Base-by-base conservation (phyloP, 139 green algal genomes). In the Asterochloris erici region DNA sequence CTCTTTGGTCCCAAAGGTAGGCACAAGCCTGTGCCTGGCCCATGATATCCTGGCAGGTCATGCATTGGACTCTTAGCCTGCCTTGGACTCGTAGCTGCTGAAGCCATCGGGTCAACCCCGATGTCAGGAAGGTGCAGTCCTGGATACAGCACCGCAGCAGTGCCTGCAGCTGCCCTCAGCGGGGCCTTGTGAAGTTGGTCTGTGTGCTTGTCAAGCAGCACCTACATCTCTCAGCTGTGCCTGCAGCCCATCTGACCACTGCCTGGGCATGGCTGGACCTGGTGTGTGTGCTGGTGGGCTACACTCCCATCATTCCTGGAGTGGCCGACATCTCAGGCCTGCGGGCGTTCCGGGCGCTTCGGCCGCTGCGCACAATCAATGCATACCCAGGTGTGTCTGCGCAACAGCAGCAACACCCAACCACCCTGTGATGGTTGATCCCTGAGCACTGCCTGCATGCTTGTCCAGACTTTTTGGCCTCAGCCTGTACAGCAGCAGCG, bases 261-360 rank as follows among this genome's bases (percentile, higher is more conserved):
- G 63, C 69, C 38, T 91, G 88, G 88, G 86, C 82, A 74, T 86
- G 84, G 1, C 54, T 95, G n/a, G 92, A 95, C 82, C 93, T 94
- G 74, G 27, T 86, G 12, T 76, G 78, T 12, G 88, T 93, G 12
- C 29, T 83, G 4, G 71, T 89, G 14, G 86, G 86, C 27, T 90
- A 81, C 77, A 29, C 87, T 54, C 79, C 85, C 26, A 68, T 88
- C 66, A 63, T 88, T 21, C 77, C 85, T 21, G 84, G 61, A 11
- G 61, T 87, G 0, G 86, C 84, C 61, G 85, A 89, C 29, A 79
- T 89, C 29, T 94, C 91, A 23, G 88, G 88, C 10, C 79, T 95
- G 64, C 81, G 93, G 15, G 86, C 86, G 23, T 85, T 97, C 19
- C 84, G 93, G 9, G 91, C 93, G 29, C 85, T 97, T 27, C 84